phyloP scores from a whole-genome alignment of 2,329 filamentous ascomycete genomes.

The Epichloe sylvatica region DNA sequence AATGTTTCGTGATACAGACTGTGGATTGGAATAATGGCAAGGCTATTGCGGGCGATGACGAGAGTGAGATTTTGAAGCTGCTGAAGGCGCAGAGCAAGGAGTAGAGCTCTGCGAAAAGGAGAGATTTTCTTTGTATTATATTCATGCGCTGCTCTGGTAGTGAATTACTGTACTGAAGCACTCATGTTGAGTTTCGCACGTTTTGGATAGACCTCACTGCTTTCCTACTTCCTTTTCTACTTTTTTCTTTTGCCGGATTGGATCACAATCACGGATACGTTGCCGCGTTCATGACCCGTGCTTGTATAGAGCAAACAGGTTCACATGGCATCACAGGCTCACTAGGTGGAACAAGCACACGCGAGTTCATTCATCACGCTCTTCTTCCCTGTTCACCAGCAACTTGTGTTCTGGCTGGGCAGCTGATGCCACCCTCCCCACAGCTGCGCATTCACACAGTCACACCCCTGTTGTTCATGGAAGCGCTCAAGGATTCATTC shows the following conservation, averaged over 20 bases:
- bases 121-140: background rate
- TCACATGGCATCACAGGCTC: background rate
- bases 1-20: conserved; percentile 23
- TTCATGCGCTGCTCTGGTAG: background rate
- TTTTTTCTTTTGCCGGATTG: background rate
- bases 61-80: conserved; percentile 81
- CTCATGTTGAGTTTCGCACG: background rate
- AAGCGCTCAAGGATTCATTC: background rate
- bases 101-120: background rate
- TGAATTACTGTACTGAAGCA: background rate
- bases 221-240: background rate
- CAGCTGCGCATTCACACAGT: conserved; percentile 1
- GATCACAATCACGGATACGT: background rate
- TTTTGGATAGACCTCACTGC: background rate
- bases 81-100: conserved; percentile 34
- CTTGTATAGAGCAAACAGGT: background rate
- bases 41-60: conserved; percentile 61
- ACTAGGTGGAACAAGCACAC: background rate
- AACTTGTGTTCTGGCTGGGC: background rate
- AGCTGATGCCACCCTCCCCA: background rate
- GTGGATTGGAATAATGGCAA: conserved; percentile 93
- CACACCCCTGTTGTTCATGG: background rate
- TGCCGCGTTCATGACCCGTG: background rate
- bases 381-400: background rate
- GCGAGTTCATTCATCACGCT: background rate